phyloP scores from a whole-genome alignment of 2,329 filamentous ascomycete genomes.

The Macroventuria anomochaeta region DNA sequence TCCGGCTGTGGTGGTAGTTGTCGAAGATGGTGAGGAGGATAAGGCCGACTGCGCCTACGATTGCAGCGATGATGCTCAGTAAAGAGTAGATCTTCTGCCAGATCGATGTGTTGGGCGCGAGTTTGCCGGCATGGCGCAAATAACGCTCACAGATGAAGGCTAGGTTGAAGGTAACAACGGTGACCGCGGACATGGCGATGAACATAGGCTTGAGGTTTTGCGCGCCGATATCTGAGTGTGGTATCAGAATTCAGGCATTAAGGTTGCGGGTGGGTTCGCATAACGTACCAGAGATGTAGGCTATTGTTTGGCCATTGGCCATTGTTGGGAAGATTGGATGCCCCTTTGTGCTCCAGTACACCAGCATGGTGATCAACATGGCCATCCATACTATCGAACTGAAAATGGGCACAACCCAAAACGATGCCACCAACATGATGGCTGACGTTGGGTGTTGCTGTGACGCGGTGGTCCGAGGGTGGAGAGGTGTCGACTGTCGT shows the following conservation, averaged over 20 bases:
- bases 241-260: conserved; percentile 29
- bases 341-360: conserved; percentile 70
- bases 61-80: conserved; percentile 70
- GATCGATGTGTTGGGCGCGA: conserved; percentile 73
- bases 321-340: conserved; percentile 67
- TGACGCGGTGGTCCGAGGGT: neutral
- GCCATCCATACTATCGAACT: conserved; percentile 61
- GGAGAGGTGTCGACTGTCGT: neutral
- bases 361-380: conserved; percentile 72
- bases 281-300: conserved; percentile 71
- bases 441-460: conserved; percentile 2
- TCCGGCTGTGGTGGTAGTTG: conserved; percentile 67
- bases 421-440: conserved; percentile 52
- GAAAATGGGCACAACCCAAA: conserved; percentile 72
- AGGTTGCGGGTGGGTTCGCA: neutral
- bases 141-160: conserved; percentile 83
- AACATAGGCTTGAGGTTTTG: conserved; percentile 76
- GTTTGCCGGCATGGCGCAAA: conserved; percentile 79
- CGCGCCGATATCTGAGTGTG: conserved; percentile 61
- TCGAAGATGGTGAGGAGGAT: conserved; percentile 88
- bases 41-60: conserved; percentile 78
- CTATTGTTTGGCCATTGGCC: conserved; percentile 63
- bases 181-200: conserved; percentile 72
- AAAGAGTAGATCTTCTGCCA: conserved; percentile 68
- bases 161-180: conserved; percentile 79